phyloP scores from a whole-genome alignment of 1,284 basidiomycete species.

The Volvariella surrecta region DNA sequence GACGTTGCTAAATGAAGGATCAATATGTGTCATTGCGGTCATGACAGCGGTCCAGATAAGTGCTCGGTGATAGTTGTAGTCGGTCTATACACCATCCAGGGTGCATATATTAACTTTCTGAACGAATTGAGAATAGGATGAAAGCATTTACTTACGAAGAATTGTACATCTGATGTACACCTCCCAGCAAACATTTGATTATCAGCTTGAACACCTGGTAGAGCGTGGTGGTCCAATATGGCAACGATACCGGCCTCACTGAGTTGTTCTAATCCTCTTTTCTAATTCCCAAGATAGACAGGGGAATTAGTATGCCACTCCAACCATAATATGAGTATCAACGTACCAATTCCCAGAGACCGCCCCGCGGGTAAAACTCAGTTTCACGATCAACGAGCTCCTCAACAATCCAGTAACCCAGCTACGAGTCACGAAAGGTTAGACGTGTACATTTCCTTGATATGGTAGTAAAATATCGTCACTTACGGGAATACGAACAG shows the following conservation, averaged over 20 bases:
- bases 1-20: slow-evolving; percentile 57
- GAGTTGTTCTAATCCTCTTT: slow-evolving; percentile 51
- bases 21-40: slow-evolving; percentile 60
- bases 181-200: slow-evolving; percentile 59
- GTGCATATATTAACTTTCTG: background rate
- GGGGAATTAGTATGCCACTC: background rate
- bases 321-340: background rate
- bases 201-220: slow-evolving; percentile 59
- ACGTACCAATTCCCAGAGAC: slow-evolving; percentile 52
- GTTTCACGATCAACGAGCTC: slow-evolving; percentile 49
- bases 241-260: slow-evolving; percentile 52
- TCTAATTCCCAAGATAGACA: slow-evolving; percentile 25
- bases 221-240: slow-evolving; percentile 70
- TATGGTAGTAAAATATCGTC: too few species aligned
- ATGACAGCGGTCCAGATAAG: slow-evolving; percentile 73
- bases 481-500: slow-evolving; percentile 65
- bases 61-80: slow-evolving; percentile 65
- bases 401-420: slow-evolving; percentile 79
- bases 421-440: slow-evolving; percentile 33
- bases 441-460: background rate
- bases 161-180: slow-evolving; percentile 63
- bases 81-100: too few species aligned
- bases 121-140: background rate
- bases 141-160: slow-evolving; percentile 46
- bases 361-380: slow-evolving; percentile 65